These are phyloP conservation scores for Cutaneotrichosporon cutaneum DNA, from an alignment of 1,284 basidiomycete genomes.

Conservation along the genomic window DNA sequence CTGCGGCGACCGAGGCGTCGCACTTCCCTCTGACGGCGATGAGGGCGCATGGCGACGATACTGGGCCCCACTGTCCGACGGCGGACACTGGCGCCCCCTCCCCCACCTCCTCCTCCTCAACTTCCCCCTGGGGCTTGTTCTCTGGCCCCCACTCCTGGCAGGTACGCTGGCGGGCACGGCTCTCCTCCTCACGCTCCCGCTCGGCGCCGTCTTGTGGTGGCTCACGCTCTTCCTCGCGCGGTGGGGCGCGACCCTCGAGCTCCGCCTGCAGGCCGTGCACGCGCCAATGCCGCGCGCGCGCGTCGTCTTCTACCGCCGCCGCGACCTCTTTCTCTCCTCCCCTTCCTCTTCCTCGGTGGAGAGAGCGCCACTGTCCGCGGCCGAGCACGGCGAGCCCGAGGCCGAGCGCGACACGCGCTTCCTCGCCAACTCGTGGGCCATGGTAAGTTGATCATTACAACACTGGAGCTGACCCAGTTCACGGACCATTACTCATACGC, in stretches of 20 bases:
- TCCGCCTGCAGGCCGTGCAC: slow-evolving; percentile 21
- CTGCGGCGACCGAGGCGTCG: slow-evolving; percentile 9
- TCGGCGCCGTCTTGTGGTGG: slow-evolving; percentile 52
- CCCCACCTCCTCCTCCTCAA: slow-evolving; percentile 47
- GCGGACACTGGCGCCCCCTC: slow-evolving; percentile 41
- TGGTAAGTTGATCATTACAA: slow-evolving; percentile 32
- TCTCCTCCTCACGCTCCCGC: slow-evolving; percentile 49
- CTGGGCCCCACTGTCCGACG: slow-evolving; percentile 36
- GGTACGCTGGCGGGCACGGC: slow-evolving; percentile 51
- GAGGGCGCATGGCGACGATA: slow-evolving; percentile 29
- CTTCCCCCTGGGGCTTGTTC: slow-evolving; percentile 49
- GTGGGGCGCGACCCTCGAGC: slow-evolving; percentile 45
- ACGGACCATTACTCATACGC: slow-evolving; percentile 51
- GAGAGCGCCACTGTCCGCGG: neutral
- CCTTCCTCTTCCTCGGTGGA: too few relatives aligned
- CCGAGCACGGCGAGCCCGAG: slow-evolving; percentile 18
- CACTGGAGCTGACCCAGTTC: slow-evolving; percentile 30
- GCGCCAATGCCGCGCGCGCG: neutral
- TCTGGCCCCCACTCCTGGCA: slow-evolving; percentile 48
- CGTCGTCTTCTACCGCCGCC: slow-evolving; percentile 41
- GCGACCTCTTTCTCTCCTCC: neutral
- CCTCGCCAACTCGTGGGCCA: slow-evolving; percentile 47
- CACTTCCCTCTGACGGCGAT: slow-evolving; percentile 13
- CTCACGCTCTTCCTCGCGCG: slow-evolving; percentile 48
- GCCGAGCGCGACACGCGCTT: slow-evolving; percentile 48